Base-by-base conservation (phyloP, 805 yeast species). In the Candida quercuum region DNA sequence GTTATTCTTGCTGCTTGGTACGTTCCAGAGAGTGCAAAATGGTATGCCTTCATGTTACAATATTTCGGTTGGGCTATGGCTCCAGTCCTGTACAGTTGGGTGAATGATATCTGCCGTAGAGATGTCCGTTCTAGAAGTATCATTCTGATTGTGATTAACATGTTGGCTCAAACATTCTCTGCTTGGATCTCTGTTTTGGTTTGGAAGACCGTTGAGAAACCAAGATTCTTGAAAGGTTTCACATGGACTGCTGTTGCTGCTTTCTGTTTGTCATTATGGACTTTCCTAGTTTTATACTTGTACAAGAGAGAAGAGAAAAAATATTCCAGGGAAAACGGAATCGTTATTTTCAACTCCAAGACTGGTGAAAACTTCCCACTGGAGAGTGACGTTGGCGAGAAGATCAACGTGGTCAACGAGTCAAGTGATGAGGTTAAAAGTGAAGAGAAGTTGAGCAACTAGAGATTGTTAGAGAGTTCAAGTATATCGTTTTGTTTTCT, bases 61-160 rank as follows among this genome's bases (percentile, higher is more conserved):
- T 45, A 39, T 18, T 15, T 37, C 12, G 40, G 43, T 15, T 72
- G 78, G 76, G 76, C 81, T 10, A 70, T 69, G 70, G 78, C 81
- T 1, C 76, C 81, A 0, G 75, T 72, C 1, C 53, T 74, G 15
- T 77, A 75, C 51, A 64, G 76, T n/a, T 76, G 80, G 79, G 69
- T 69, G 39, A 72, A 72, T 44, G 81, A 76, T 54, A 73, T 76
- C 25, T 68, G 76, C 38, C 64, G 82, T 33, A 65, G 69, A 35
- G 78, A 76, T 43, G 67, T 72, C 6, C 70, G 73, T 43, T 67
- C 67, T 36, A 59, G 82, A 43, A 69, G 79, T 6, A 67, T 74
- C 24, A 63, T 67, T 26, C 59, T 75, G 44, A 48, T 65, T 24
- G 65, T 72, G 68, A 72, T 73, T 50, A 52, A 60, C 30, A 51